Base-by-base conservation (phyloP, 176 grass and related monocot genomes). In the Raddia guianensis region DNA sequence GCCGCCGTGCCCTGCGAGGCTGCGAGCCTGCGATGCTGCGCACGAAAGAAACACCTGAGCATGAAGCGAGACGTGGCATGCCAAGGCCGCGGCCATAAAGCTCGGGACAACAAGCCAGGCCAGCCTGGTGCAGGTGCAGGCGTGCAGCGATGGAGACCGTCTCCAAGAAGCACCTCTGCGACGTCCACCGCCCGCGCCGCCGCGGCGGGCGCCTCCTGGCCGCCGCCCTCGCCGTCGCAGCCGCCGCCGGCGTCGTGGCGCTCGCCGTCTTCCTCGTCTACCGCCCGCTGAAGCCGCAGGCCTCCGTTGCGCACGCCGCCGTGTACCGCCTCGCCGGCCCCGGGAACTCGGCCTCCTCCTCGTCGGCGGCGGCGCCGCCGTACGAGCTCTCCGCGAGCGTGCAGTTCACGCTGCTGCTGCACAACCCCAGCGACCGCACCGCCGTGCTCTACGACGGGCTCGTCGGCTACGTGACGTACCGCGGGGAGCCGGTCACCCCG, bases 391-490 rank as follows among this genome's bases (percentile, higher is more conserved):
- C 47, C 48, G 64, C 71, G 12, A 63, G 64, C 18, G 5, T 63
- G 64, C 87, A 90, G 80, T 84, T 97, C 87, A 92, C 87, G 32
- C 55, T 92, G 63, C 40, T 90, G 81, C 81, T 90, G 54, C 89
- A 86, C 91, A 94, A 97, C 89, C 94, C 91, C 7, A 97, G 85
- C 81, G 85, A 87, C 54, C 89, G 73, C 70, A 68, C 77, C 63
- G 5, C 76, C 11, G 35, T 93, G 49, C 45, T 80, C 86, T 94
- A 90, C 83, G 87, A 92, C 80, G 70, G 66, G 5, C 85, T 94
- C 9, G 49, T 72, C 13, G 82, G 48, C 62, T 84, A 88, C 75
- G 83, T 76, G 58, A 57, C 87, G 19, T 94, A 97, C 84, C 91
- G 72, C 55, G 73, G 80, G 15, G 87, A 89, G 83, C 49, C 65